Base-by-base conservation (phyloP, 768 basidiomycete species). In the Boletus subparvulus region DNA sequence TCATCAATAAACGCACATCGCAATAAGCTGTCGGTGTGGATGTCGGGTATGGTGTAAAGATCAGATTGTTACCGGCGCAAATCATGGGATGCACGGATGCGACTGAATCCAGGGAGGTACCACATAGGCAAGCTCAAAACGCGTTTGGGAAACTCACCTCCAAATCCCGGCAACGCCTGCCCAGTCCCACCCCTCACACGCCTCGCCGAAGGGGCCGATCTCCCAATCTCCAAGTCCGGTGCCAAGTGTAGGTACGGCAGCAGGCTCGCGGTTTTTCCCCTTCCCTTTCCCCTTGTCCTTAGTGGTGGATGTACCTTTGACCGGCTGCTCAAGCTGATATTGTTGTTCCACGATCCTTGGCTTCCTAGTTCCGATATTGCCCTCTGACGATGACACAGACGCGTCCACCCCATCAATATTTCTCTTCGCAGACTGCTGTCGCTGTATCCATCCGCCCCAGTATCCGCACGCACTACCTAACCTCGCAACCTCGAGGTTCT, bases 151-250 rank as follows among this genome's bases (percentile, higher is more conserved):
- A 4, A 70, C 80, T 62, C 61, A 82, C 82, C 76, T 75, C 82
- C 83, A 85, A 47, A 75, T 70, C 17, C 83, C 83, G 42, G 73
- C 65, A 3, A 77, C 80, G 9, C 81, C 83, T 2, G 82, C 83
- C 83, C 84, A 85, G 61, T 84, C 83, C 81, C 81, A 83, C 5
- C 82, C 82, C 6, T 71, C 68, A 46, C 69, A 71, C 4, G 58
- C 57, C 28, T 63, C 71, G 2, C 55, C 63, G 13, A 61, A 65
- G 10, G 45, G 42, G 0, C 68, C 67, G 1, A 59, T 32, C 30
- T 62, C 68, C 67, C 67, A 68, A 26, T 69, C 65, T 0, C 55
- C 58, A 21, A 64, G 47, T 16, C 6, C 41, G 13, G 5, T 1
- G 3, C 19, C 48, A 12, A 3, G 6, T 6, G 2, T 19, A n/a